Conservation (phyloP, 176 grass and related monocot genomes). For the Oryza brachyantha region DNA sequence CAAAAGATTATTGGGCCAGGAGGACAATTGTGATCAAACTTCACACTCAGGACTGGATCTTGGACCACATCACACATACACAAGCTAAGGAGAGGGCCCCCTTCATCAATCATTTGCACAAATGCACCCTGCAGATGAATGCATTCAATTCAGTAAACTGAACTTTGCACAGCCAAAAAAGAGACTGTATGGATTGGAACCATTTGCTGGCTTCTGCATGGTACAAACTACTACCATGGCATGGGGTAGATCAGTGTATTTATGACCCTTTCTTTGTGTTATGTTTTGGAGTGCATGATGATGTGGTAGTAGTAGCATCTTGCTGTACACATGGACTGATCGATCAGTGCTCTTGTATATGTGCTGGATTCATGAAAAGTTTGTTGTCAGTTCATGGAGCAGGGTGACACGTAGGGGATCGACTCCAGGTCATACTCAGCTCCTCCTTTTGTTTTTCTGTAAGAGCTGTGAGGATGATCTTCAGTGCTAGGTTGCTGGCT, state of each 20-base stretch:
- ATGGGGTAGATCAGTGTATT: neutral
- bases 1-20: neutral
- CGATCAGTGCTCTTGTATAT: neutral
- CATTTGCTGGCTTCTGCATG: neutral
- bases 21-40: neutral
- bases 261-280: neutral
- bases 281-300: neutral
- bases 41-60: neutral
- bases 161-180: neutral
- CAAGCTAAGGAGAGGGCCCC: neutral
- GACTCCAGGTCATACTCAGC: neutral
- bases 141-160: neutral
- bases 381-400: constrained; percentile 1
- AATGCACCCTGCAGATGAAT: constrained; percentile 9
- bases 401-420: constrained; percentile 2
- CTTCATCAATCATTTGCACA: constrained; percentile 24
- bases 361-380: neutral
- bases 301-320: neutral
- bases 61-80: constrained; percentile 15
- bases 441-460: neutral
- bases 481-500: neutral
- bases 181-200: neutral
- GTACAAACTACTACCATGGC: neutral
- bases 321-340: neutral
- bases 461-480: neutral